Evolutionary conservation across 2,329 filamentous ascomycete species (phyloP), one percentile per base, ranked within the genome.

Genomic region (Herpotrichia juniperi): DNA sequence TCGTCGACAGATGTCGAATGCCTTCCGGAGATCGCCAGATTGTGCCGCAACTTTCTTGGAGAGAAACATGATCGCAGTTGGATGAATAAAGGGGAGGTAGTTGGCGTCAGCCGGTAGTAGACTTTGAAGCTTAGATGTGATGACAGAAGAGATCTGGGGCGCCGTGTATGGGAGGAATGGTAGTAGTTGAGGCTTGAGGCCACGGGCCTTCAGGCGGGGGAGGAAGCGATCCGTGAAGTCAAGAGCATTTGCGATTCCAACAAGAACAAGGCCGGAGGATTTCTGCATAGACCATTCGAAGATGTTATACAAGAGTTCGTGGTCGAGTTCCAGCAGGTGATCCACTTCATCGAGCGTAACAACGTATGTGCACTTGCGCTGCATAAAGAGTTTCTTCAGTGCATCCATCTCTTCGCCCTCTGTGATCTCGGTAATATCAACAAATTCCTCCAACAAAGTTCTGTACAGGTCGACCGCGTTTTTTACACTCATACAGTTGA

Each of bases 401-500:
- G 83, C 81, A 5, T 85, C 81, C 48, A 87, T 83, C 28, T 89
- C 87, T 43, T 90, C 85, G 54, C 83, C 83, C 61, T 90, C 88
- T 9, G 82, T 75, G 30, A 86, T 72, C 34, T 87, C 83, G 16
- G 76, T 73, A 26, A 82, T 80, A 49, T 87, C 80, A 11, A 82
- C 82, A 35, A 93, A 84, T 48, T 84, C 82, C 59, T 90, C 87
- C 11, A 93, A 76, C 16, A 99, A 78, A 17, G 88, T 93, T 56
- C 83, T 82, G 74, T 96, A 96, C 19, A 99, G 81, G 68, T 97
- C 93, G 59, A 86, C 87, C 2, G 92, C 90, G 28, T 87, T 91
- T 67, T 94, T 96, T 74, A 97, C 87, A 74, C 93, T 96, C 87
- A 97, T 97, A 76, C 94, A 99, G 72, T 99, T 99, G 80, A 99